These are phyloP conservation scores for Ophiostoma piceae DNA, from an alignment of 2,329 filamentous ascomycete species.

Conservation along the genomic window DNA sequence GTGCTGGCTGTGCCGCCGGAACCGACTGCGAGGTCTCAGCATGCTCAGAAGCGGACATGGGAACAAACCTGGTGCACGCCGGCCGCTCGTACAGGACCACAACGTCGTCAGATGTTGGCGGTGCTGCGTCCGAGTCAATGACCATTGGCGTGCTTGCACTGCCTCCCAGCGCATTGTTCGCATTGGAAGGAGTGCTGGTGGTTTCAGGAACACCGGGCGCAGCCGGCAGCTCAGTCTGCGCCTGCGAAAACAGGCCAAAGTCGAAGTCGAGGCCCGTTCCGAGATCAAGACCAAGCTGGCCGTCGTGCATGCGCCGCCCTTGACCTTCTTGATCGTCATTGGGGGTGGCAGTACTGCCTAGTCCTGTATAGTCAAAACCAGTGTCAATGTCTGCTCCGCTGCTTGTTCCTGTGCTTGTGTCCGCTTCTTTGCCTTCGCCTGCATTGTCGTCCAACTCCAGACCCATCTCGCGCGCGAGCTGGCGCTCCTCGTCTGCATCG, in stretches of 20 bases:
- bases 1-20: background rate
- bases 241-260: background rate
- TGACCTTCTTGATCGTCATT: conserved; percentile 19
- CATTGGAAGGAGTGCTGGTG: background rate
- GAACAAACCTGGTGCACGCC: conserved; percentile 14
- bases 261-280: background rate
- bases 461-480: conserved; percentile 9
- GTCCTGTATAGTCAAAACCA: conserved; percentile 14
- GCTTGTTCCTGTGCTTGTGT: background rate
- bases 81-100: conserved; percentile 16
- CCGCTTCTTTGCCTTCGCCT: background rate
- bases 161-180: background rate
- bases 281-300: background rate
- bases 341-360: conserved; percentile 4
- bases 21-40: conserved; percentile 1
- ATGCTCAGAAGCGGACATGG: background rate
- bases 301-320: conserved; percentile 11
- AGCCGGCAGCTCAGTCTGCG: background rate
- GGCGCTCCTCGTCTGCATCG: conserved; percentile 4
- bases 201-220: background rate
- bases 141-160: background rate
- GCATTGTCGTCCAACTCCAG: background rate
- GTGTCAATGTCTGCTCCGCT: conserved; percentile 19
- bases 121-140: background rate
- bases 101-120: background rate